A percentile compares a stretch with the other conserved stretches of the same genome.
phyloP scores from a whole-genome alignment of 1,139 yeast species.

The Kodamaea ohmeri region DNA sequence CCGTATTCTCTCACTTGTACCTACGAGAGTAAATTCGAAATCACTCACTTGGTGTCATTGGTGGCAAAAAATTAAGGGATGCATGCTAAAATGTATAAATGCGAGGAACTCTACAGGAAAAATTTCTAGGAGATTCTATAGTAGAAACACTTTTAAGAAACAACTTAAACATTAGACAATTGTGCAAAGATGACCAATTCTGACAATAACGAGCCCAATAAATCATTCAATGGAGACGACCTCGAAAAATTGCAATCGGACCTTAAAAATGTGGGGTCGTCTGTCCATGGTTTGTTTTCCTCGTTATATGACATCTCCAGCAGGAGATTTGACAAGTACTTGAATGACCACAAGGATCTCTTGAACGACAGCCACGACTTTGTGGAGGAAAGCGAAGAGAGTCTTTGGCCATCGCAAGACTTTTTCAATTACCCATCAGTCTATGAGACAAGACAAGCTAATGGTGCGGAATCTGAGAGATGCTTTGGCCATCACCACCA shows the following conservation, averaged over 20 bases:
- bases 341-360: not conserved
- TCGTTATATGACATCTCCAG: conserved; percentile 8
- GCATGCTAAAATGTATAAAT: conserved; percentile 2
- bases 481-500: not conserved
- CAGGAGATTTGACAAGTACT: conserved; percentile 4
- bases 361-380: not conserved
- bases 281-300: conserved; percentile 4
- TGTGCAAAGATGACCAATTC: conserved; percentile 1
- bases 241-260: conserved; percentile 1
- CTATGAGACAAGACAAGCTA: conserved; percentile 5
- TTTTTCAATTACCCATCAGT: conserved; percentile 8
- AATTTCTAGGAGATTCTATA: not conserved
- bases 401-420: not conserved
- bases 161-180: not conserved
- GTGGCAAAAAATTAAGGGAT: conserved; percentile 6
- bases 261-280: conserved; percentile 1
- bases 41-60: not conserved
- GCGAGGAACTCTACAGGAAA: conserved; percentile 3
- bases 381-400: not conserved
- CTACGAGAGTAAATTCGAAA: not conserved
- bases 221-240: conserved; percentile 1
- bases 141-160: not conserved
- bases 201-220: not conserved
- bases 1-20: not conserved
- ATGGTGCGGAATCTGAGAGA: not conserved